Percentiles rank a stretch among this genome's conserved stretches.
These are phyloP conservation scores for Bipolaris sorokiniana DNA, from an alignment of 2,329 filamentous ascomycete species.

Conservation along the genomic window DNA sequence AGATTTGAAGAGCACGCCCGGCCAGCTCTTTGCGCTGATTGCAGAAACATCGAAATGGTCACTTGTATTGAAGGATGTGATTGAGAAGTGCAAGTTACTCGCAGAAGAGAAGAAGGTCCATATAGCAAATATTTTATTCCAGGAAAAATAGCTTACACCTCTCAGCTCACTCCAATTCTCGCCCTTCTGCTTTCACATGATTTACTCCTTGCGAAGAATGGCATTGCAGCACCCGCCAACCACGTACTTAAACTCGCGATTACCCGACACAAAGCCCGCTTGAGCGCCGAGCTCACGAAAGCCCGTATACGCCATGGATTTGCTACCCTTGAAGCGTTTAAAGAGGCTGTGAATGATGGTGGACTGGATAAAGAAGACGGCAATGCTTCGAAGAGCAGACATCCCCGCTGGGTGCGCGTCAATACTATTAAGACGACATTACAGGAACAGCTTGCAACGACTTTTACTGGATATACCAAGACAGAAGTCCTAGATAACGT, in stretches of 20 bases:
- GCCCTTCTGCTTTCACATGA: constrained; percentile 87
- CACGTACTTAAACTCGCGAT: constrained; percentile 80
- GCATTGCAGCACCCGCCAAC: constrained; percentile 78
- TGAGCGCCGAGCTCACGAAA: constrained; percentile 83
- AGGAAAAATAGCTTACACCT: constrained; percentile 11
- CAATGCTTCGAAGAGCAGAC: constrained; percentile 56
- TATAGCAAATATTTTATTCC: background rate
- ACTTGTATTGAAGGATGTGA: constrained; percentile 80
- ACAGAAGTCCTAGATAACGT: constrained; percentile 65
- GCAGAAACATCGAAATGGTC: constrained; percentile 93
- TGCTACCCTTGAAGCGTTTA: constrained; percentile 70
- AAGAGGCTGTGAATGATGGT: constrained; percentile 60
- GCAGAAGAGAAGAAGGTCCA: constrained; percentile 81
- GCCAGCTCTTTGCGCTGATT: constrained; percentile 85
- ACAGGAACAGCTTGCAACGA: constrained; percentile 73
- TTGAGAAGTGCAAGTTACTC: constrained; percentile 79
- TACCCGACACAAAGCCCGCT: constrained; percentile 79
- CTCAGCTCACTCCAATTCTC: constrained; percentile 77
- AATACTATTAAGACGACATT: constrained; percentile 78
- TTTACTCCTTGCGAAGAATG: constrained; percentile 77
- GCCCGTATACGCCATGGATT: constrained; percentile 75
- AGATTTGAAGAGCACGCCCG: constrained; percentile 75
- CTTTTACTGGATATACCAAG: constrained; percentile 69
- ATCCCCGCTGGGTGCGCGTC: constrained; percentile 91
- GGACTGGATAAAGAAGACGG: constrained; percentile 37